Evolutionary conservation across 1,139 yeast genomes (phyloP), one percentile per base, ranked within the genome.

Genomic region (Pichiaceae sp.): DNA sequence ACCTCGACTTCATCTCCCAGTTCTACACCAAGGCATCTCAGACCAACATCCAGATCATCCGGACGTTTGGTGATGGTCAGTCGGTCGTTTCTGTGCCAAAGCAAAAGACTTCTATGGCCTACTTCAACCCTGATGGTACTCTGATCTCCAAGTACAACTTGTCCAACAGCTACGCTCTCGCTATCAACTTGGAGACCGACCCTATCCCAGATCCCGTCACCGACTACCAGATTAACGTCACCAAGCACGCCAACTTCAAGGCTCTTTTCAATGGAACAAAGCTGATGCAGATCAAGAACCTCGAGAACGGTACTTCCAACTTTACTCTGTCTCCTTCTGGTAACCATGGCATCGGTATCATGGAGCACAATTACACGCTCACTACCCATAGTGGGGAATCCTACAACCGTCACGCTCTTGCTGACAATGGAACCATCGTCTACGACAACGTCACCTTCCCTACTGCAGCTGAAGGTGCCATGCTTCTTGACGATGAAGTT

Each of bases 321-420:
- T 75, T 60, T 45, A 57, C 64, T 2, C 38, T 73, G 3, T 54
- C 73, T 3, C 66, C 72, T 12, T 41, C 47, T 8, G 79, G 80
- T 1, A 75, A 75, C 47, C 62, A 64, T 47, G 83, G 82, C 0
- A 45, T 49, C 31, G 82, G 78, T 2, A 45, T 58, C 2, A 62
- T 75, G 15, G 63, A 63, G 41, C 72, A 62, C 54, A 60, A 54
- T 38, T 54, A 56, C 43, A 54, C 56, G 3, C 53, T 63, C 15
- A n/a, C 39, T 5, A 46, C 46, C 11, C 42, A 53, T 8, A 41
- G 49, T 2, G 48, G 56, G 20, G 41, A 25, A 4, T 7, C 45
- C 7, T 68, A 67, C 43, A 53, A 55, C 31, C 61, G 77, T 45
- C 53, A 50, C 24, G 77, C 72, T 3, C 55, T 59, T 20, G 68